Conservation (phyloP, 2,329 filamentous ascomycete species). For the Knufia fluminis region DNA sequence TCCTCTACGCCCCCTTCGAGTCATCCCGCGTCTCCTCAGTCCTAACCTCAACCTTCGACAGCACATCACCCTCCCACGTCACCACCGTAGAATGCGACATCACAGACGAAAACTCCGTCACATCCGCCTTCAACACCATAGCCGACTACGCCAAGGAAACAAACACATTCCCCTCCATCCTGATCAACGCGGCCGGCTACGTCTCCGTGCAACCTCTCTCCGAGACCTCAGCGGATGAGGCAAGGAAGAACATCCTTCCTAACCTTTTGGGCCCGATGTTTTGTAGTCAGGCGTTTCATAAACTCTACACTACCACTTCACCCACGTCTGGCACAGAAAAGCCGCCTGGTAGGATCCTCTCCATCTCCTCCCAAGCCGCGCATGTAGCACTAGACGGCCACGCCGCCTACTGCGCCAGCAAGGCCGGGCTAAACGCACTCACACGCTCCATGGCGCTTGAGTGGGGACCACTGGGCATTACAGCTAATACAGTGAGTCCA, state of each 20-base stretch:
- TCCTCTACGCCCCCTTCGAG: constrained; percentile 42
- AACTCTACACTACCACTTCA: constrained; percentile 27
- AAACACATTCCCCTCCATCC: constrained; percentile 30
- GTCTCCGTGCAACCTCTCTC: constrained; percentile 39
- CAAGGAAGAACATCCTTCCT: constrained; percentile 34
- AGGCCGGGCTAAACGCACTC: constrained; percentile 37
- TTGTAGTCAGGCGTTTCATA: constrained; percentile 38
- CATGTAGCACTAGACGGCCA: constrained; percentile 39
- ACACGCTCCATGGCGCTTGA: constrained; percentile 40
- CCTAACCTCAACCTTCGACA: constrained; percentile 30
- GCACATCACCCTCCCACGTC: constrained; percentile 22
- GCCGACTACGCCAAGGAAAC: constrained; percentile 25
- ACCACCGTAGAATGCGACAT: constrained; percentile 39
- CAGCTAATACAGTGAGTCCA: constrained; percentile 38
- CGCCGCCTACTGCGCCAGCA: constrained; percentile 41
- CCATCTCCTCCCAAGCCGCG: constrained; percentile 39
- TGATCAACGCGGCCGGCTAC: constrained; percentile 38
- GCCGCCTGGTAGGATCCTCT: constrained; percentile 37
- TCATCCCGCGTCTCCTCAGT: constrained; percentile 29
- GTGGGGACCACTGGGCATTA: constrained; percentile 39
- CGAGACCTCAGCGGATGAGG: constrained; percentile 35
- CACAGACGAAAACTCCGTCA: constrained; percentile 39
- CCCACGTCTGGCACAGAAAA: constrained; percentile 10
- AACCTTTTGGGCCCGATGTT: constrained; percentile 40
- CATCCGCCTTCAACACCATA: constrained; percentile 30